These are phyloP conservation scores for Suillus placidus DNA, from an alignment of 768 basidiomycete species.

Conservation along the genomic window DNA sequence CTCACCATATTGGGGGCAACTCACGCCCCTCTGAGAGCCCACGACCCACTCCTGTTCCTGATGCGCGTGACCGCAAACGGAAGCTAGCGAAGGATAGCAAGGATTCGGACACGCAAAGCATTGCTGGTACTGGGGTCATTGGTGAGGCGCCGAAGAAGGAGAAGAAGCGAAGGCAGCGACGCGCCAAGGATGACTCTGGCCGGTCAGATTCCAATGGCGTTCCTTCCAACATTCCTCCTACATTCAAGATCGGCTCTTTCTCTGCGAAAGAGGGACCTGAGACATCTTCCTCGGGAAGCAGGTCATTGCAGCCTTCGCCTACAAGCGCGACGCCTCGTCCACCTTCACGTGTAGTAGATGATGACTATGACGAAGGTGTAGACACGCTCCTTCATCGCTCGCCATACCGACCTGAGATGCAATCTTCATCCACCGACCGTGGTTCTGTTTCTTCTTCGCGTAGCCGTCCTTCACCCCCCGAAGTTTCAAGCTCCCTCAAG, in stretches of 20 bases:
- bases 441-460: constrained; percentile 64
- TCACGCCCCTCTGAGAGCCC: constrained; percentile 66
- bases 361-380: constrained; percentile 92
- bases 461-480: constrained; percentile 65
- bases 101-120: constrained; percentile 42
- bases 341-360: constrained; percentile 75
- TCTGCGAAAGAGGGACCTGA: constrained; percentile 57
- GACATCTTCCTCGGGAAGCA: constrained; percentile 60
- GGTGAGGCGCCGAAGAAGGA: constrained; percentile 59
- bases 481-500: constrained; percentile 53
- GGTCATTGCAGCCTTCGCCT: constrained; percentile 75
- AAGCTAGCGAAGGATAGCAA: constrained; percentile 50
- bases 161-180: constrained; percentile 49
- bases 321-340: constrained; percentile 61
- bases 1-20: constrained; percentile 33
- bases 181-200: constrained; percentile 48
- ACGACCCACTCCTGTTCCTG: constrained; percentile 43
- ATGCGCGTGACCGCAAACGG: constrained; percentile 49
- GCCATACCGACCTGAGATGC: constrained; percentile 42
- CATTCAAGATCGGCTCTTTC: constrained; percentile 36
- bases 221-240: constrained; percentile 33
- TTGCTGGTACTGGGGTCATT: constrained; percentile 27
- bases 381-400: constrained; percentile 78
- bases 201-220: constrained; percentile 29
- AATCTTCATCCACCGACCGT: constrained; percentile 42